A percentile compares a stretch with the other conserved stretches of the same genome.
phyloP scores from a whole-genome alignment of 192 early-diverging fungal species.

The Polychytrium aggregatum region DNA sequence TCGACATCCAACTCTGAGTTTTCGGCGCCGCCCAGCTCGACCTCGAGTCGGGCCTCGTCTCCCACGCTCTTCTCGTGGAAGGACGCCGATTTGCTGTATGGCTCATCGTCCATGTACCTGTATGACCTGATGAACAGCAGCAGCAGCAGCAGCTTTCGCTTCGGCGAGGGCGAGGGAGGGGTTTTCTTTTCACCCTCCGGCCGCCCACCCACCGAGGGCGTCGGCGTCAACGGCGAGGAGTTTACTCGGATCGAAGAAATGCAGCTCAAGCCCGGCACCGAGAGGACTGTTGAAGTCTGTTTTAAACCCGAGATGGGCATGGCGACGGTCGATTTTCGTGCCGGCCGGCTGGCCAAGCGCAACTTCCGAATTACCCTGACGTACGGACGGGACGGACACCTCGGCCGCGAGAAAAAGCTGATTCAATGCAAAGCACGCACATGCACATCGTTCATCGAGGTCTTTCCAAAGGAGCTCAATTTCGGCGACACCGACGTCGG shows the following conservation, averaged over 20 bases:
- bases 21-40: too few species aligned
- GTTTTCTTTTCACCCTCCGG: constrained; percentile 1
- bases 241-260: constrained; percentile 78
- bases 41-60: too few species aligned
- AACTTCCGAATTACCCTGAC: constrained; percentile 25
- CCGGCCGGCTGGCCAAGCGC: constrained; percentile 37
- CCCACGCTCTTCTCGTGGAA: too few species aligned
- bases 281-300: constrained; percentile 70
- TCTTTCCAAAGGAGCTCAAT: constrained; percentile 70
- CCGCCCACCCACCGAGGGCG: constrained; percentile 21
- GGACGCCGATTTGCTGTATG: too few species aligned
- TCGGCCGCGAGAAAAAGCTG: constrained; percentile 52
- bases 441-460: constrained; percentile 87
- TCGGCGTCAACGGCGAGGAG: constrained; percentile 28
- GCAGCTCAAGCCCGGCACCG: constrained; percentile 67
- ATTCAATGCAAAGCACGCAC: constrained; percentile 83
- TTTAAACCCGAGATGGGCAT: constrained; percentile 59
- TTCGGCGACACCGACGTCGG: constrained; percentile 97
- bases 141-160: too few species aligned
- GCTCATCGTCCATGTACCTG: too few species aligned
- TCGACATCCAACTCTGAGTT: too few species aligned
- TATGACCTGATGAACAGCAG: too few species aligned
- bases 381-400: constrained; percentile 24
- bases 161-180: constrained; percentile 3
- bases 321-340: constrained; percentile 50